phyloP scores from a whole-genome alignment of 164 flowering plant genomes.

The Nymphaea colorata region DNA sequence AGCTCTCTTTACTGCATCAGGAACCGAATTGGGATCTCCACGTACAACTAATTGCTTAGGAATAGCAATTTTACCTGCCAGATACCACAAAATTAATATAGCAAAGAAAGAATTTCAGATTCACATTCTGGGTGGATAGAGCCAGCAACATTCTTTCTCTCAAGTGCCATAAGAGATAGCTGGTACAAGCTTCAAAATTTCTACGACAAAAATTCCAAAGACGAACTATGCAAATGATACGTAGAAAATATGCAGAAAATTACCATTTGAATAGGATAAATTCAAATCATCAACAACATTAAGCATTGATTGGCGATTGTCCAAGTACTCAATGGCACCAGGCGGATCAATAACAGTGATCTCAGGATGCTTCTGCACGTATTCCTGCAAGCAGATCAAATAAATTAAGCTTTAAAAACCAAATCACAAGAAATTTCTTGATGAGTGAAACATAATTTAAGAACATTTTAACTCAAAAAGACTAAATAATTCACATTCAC shows the following conservation, averaged over 20 bases:
- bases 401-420: too few species aligned
- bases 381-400: slow-evolving; percentile 31
- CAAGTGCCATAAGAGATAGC: neutral
- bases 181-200: neutral
- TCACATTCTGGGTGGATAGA: too few species aligned
- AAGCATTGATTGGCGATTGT: slow-evolving; percentile 83
- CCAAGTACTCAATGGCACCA: slow-evolving; percentile 76
- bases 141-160: too few species aligned
- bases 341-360: slow-evolving; percentile 97
- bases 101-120: too few species aligned
- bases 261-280: slow-evolving; percentile 63
- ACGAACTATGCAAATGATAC: too few species aligned
- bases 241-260: slow-evolving; percentile 1
- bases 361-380: slow-evolving; percentile 65
- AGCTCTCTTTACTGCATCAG: slow-evolving; percentile 54
- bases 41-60: slow-evolving; percentile 64
- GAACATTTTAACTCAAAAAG: too few species aligned
- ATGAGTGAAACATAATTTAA: too few species aligned
- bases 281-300: slow-evolving; percentile 85
- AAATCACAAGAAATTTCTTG: too few species aligned
- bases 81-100: too few species aligned
- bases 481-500: too few species aligned
- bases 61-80: slow-evolving; percentile 55
- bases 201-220: neutral
- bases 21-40: slow-evolving; percentile 47